Conservation (phyloP, 345 rosid genomes). For the Camelina neglecta region DNA sequence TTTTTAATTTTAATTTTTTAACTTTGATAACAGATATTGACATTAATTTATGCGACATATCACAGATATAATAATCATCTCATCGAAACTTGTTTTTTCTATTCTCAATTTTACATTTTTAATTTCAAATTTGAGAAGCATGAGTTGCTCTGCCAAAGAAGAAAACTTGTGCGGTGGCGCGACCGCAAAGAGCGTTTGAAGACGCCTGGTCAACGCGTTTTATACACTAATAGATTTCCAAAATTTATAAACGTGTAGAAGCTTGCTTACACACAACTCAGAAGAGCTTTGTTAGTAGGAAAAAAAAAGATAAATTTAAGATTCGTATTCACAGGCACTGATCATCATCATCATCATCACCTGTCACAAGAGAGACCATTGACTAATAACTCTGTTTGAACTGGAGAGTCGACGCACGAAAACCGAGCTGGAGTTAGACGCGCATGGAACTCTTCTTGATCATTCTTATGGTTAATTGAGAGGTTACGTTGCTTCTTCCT, state of each 20-base stretch:
- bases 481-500: conserved; percentile 53
- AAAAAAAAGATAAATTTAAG: neutral
- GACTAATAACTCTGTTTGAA: conserved; percentile 33
- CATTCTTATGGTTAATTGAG: conserved; percentile 24
- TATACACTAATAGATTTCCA: conserved; percentile 21
- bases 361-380: conserved; percentile 30
- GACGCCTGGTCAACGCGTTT: conserved; percentile 29
- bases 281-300: conserved; percentile 28
- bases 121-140: neutral
- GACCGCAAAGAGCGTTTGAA: conserved; percentile 9
- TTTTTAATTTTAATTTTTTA: too few species aligned
- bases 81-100: neutral
- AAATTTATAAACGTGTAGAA: neutral
- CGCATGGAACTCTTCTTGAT: conserved; percentile 42
- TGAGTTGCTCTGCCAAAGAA: too few species aligned
- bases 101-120: too few species aligned
- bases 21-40: neutral
- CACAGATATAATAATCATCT: neutral
- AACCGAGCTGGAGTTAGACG: conserved; percentile 36
- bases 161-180: neutral
- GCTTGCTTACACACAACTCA: conserved; percentile 20
- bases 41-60: neutral
- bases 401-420: neutral
- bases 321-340: conserved; percentile 19
- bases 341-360: conserved; percentile 4